Evolutionary conservation across 202 grass and related monocot genomes (phyloP), one percentile per base, ranked within the genome.

Genomic region (Bolboschoenoplectus hybrid): DNA sequence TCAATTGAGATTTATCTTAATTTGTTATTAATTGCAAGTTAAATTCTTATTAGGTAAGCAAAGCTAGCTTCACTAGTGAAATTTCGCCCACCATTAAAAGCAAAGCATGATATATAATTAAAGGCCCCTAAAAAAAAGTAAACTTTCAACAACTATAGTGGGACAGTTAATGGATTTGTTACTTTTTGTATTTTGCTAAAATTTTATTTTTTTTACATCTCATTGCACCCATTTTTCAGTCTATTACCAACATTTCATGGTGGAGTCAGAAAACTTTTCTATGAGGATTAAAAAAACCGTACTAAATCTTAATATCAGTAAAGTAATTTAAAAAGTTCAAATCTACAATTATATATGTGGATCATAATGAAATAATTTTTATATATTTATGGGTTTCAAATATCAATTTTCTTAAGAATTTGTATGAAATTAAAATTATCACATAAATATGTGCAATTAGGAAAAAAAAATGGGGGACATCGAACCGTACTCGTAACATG

Each of bases 11-110:
- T 55, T 39, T 39, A 77, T 51, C 44, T 50, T 26, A 26, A 26
- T 26, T 74, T 51, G 45, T 74, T 26, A 34, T 32, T 74, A 47
- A 49, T 50, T 74, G 70, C 49, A 55, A 53, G 11, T 56, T 17
- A 77, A 77, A 36, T 76, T 76, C 73, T 76, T 76, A 76, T 56
- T 35, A 76, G 73, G 73, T 76, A 76, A 76, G 73, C 26, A 56
- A 76, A 76, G 73, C 26, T 38, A 76, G 49, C 73, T 55, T 76
- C 47, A 76, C 47, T 76, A 76, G 49, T 76, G 26, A 36, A 76
- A 55, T 55, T 76, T 55, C 45, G 19, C 73, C 50, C 11, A 77
- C 73, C 8, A 77, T 38, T 38, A 55, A 77, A 77, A 77, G 73
- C 47, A 77, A 77, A 55, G 49, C 50, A 77, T 56, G 47, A 55